phyloP scores from a whole-genome alignment of 2,329 filamentous ascomycete genomes.

The Purpureocillium takamizusanense region DNA sequence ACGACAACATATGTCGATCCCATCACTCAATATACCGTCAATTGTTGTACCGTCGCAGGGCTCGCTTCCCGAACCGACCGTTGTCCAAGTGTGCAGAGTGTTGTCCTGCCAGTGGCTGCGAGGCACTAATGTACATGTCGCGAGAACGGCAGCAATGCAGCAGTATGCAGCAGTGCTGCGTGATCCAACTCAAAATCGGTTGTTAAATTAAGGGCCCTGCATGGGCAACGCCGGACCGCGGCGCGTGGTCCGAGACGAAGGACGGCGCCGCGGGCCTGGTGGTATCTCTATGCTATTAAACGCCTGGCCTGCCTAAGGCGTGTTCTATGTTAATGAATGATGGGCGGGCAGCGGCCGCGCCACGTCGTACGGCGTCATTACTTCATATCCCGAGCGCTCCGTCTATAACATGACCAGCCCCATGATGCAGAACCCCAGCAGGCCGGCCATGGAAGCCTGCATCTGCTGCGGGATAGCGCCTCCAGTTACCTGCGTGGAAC shows the following conservation, averaged over 20 bases:
- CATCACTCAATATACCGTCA: no score
- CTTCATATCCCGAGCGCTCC: constrained; percentile 1
- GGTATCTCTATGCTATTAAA: constrained; percentile 7
- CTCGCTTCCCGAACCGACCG: no score
- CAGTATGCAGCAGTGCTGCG: no score
- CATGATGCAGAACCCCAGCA: constrained; percentile 28
- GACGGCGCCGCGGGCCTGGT: neutral
- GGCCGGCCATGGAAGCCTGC: constrained; percentile 22
- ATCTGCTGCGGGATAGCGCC: constrained; percentile 22
- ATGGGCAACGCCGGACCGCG: neutral
- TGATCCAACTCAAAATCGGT: neutral
- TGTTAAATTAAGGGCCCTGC: neutral
- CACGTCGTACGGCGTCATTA: constrained; percentile 4
- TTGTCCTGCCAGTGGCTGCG: no score
- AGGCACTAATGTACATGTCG: no score
- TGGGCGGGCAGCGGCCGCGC: constrained; percentile 2
- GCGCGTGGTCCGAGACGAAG: neutral
- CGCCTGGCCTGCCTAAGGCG: constrained; percentile 6
- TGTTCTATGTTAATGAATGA: neutral
- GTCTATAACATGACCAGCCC: constrained; percentile 23
- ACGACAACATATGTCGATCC: no score
- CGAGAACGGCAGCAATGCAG: no score
- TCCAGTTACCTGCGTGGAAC: constrained; percentile 18
- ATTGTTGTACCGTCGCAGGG: no score
- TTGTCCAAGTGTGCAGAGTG: no score